Percentiles rank a stretch among this genome's conserved stretches.
These are phyloP conservation scores for Ophiostoma sp. DNA, from an alignment of 2,329 filamentous ascomycete genomes.

Conservation along the genomic window DNA sequence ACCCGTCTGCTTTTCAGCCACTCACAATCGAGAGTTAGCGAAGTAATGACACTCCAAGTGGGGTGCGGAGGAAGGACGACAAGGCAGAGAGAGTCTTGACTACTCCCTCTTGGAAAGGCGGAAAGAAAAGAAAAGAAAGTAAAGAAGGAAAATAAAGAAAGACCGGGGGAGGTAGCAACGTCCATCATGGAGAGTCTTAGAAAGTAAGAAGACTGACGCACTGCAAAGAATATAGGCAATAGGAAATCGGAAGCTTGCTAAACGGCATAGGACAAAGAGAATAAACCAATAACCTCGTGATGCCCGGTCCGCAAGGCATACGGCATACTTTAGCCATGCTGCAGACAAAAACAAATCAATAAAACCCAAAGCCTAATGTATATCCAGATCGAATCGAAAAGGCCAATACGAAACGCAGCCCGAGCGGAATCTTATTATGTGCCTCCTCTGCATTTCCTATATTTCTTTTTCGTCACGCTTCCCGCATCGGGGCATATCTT, in stretches of 20 bases:
- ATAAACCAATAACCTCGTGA: not conserved
- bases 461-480: conserved; percentile 1
- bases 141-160: not conserved
- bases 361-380: not conserved
- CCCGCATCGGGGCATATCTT: not conserved
- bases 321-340: not conserved
- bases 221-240: not conserved
- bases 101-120: not conserved
- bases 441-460: not conserved
- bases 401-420: not conserved
- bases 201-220: not conserved
- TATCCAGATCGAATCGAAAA: not conserved
- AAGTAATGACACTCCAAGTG: not conserved
- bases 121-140: not conserved
- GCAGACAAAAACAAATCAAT: not conserved
- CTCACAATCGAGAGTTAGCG: not conserved
- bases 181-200: not conserved
- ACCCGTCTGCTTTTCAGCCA: not conserved
- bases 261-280: not conserved
- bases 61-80: not conserved
- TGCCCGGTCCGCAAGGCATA: not conserved
- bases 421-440: not conserved
- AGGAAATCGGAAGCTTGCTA: not conserved
- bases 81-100: too few relatives aligned
- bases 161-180: too few relatives aligned